Base-by-base conservation (phyloP, 2,329 filamentous ascomycete species). In the Neonectria coccinea region DNA sequence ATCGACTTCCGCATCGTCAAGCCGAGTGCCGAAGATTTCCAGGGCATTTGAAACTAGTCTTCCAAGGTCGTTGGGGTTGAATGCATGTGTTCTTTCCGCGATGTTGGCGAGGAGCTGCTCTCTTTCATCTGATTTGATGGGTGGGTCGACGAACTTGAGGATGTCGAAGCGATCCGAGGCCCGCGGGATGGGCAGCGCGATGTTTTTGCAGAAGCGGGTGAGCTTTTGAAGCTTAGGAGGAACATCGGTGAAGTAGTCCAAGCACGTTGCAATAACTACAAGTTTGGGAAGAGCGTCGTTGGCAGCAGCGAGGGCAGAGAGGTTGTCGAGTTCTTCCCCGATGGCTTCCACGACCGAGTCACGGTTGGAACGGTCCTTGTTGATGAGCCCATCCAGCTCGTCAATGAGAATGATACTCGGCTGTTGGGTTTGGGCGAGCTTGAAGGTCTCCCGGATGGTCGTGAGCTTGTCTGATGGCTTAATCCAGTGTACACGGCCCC, bases 381-480 rank as follows among this genome's bases (percentile, higher is more conserved):
- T 85, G 14, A 92, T 87, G 29, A 97, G 81, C 42, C 86, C 83
- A 44, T 95, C 91, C 16, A 97, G 81, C 59, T 92, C 85, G 76
- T 97, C 94, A 59, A 97, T 90, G 2, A 96, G 78, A 25, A 97
- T 83, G 14, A 97, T 85, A 74, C 91, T 93, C 0, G 93, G 93
- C 74, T 93, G 89, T 66, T 86, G 84, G 6, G 85, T 83, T 41
- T 83, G 80, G 8, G 94, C 93, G 63, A 90, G 86, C 64, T 88
- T 86, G 75, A 97, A 95, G 0, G 84, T 82, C 50, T 90, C 88
- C 51, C 88, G 85, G 47, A 97, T 84, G 2, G 85, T 83, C 0
- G 86, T 73, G 3, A 86, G 78, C 74, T 89, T 90, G 67, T 87
- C 84, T 5, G 84, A 80, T 7, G 82, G 80, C 59, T 85, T 82